phyloP scores from a whole-genome alignment of 2,329 filamentous ascomycete genomes.

The Neopestalotiopsis sp. region DNA sequence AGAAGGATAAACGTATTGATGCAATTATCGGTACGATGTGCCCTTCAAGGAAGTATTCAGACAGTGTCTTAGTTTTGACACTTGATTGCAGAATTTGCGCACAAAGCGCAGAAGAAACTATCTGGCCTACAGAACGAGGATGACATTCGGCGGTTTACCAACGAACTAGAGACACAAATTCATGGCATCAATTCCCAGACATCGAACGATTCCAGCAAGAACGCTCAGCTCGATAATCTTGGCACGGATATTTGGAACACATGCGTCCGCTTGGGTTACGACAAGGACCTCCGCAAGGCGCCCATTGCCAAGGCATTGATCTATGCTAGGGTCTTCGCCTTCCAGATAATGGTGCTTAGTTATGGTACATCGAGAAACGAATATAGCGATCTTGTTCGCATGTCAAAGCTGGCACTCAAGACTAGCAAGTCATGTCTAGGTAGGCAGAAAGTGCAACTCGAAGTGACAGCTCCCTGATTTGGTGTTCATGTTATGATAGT shows the following conservation, averaged over 20 bases:
- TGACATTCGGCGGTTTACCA: constrained; percentile 40
- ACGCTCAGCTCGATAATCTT: constrained; percentile 57
- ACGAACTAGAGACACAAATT: constrained; percentile 48
- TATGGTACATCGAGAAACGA: constrained; percentile 38
- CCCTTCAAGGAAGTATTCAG: neutral
- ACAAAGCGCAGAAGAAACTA: constrained; percentile 34
- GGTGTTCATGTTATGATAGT: constrained; percentile 41
- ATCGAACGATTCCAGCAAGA: constrained; percentile 36
- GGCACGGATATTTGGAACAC: constrained; percentile 72
- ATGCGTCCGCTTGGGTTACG: constrained; percentile 57
- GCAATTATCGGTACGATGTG: constrained; percentile 15
- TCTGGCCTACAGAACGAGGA: constrained; percentile 31
- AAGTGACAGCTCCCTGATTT: neutral
- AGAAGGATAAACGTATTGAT: constrained; percentile 18
- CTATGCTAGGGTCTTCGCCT: constrained; percentile 62
- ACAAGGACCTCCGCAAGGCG: constrained; percentile 32
- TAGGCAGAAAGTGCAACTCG: constrained; percentile 36
- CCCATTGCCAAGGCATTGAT: constrained; percentile 40
- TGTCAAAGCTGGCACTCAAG: constrained; percentile 73
- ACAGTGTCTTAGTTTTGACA: neutral
- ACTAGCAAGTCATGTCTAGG: constrained; percentile 68
- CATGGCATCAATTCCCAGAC: constrained; percentile 37
- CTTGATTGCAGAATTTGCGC: constrained; percentile 29
- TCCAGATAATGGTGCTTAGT: constrained; percentile 69
- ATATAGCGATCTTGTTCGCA: constrained; percentile 52